Base-by-base conservation (phyloP, 1,284 basidiomycete genomes). In the Ceratobasidium sp. region DNA sequence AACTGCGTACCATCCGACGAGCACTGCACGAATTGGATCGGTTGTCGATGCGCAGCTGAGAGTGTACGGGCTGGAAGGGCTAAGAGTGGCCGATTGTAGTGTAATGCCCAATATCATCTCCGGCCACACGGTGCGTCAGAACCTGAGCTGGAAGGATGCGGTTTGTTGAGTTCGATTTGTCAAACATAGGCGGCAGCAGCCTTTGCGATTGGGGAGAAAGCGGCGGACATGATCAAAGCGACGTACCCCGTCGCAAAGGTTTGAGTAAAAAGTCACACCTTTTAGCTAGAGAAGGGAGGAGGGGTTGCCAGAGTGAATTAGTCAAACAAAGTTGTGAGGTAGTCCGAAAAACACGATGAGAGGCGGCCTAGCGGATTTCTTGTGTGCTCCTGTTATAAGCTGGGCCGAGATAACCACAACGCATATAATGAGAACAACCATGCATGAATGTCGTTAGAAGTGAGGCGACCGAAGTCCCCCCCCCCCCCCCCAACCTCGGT, bases 141-240 rank as follows among this genome's bases (percentile, higher is more conserved):
- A 28, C 64, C 4, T 26, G 12, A 40, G 26, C 13, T 46, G 23
- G 10, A 64, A 56, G 13, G 46, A 17, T 62, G 50, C 26, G 56
- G 28, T 26, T 38, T 54, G 20, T 69, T 65, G 17, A 54, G n/a
- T n/a, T 52, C 5, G 65, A 38, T 67, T 40, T 69, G n/a, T 56
- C 40, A n/a, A 52, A 28, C 80, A n/a, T 78, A 93, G 91, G 85
- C 90, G 74, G 91, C 87, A 10, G 86, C 90, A 7, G 86, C 87
- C 38, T 86, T 89, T 65, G 91, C 91, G 0, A 85, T 89, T 23
- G 92, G 88, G 0, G 92, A 93, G 83, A 91, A 91, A 82, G 85
- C 90, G 1, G 87, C 91, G 0, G 91, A 92, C 80, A 82, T 90
- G 48, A 87, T 93, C 81, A 91, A 75, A 38, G 26, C 44, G 17